Evolutionary conservation across 2,329 filamentous ascomycete genomes (phyloP).

Genomic region (Aspergillus sp.): DNA sequence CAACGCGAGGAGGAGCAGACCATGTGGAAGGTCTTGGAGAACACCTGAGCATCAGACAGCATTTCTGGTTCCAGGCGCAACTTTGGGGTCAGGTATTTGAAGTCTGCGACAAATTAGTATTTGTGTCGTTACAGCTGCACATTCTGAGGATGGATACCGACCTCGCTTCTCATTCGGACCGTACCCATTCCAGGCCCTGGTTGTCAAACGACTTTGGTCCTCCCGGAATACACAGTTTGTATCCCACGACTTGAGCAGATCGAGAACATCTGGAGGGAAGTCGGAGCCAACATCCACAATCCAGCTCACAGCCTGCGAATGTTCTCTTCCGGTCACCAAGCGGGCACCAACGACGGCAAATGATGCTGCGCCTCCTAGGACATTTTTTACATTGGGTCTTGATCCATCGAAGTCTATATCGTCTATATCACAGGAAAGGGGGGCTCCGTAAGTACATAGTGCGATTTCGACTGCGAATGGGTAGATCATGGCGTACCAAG

Average conservation of each 20-base stretch:
- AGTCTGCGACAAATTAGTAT: constrained; percentile 54
- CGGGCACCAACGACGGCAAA: constrained; percentile 87
- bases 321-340: constrained; percentile 71
- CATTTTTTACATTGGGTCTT: constrained; percentile 66
- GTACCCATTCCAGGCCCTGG: constrained; percentile 91
- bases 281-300: constrained; percentile 87
- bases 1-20: constrained; percentile 80
- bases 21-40: constrained; percentile 79
- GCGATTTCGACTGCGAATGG: constrained; percentile 13
- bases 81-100: constrained; percentile 87
- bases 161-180: constrained; percentile 66
- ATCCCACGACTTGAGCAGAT: constrained; percentile 70
- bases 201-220: constrained; percentile 71
- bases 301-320: constrained; percentile 76
- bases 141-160: constrained; percentile 18
- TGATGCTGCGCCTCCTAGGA: constrained; percentile 86
- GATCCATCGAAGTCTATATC: constrained; percentile 84
- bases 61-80: constrained; percentile 73
- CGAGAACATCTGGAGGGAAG: constrained; percentile 69
- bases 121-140: background rate
- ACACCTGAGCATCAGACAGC: constrained; percentile 66
- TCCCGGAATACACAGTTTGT: constrained; percentile 71
- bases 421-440: constrained; percentile 55
- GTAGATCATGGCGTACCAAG: constrained; percentile 49
- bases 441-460: constrained; percentile 14